These are phyloP conservation scores for Fraxinus floribunda DNA, from an alignment of 305 asterid species.

Conservation along the genomic window DNA sequence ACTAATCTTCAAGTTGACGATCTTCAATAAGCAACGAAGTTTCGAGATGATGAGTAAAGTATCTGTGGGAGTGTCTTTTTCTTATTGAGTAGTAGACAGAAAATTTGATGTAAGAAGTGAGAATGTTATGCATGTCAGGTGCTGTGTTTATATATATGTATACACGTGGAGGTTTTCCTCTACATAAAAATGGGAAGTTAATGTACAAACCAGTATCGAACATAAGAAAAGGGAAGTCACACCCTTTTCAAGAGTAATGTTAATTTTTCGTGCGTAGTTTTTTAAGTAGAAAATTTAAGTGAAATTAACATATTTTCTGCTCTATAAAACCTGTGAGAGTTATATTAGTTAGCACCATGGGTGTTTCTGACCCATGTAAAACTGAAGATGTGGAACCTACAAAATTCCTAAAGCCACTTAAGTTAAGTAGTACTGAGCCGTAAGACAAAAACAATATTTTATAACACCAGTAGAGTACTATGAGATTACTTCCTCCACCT, in stretches of 20 bases:
- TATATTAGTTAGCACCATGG: not conserved
- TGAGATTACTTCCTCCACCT: not conserved
- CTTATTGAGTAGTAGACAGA: not conserved
- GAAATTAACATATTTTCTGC: not conserved
- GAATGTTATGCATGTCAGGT: not conserved
- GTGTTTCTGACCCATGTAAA: not conserved
- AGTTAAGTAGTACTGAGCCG: not conserved
- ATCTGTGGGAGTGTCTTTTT: not conserved
- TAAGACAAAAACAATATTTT: not conserved
- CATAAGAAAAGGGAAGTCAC: not conserved
- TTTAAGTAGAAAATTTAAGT: not conserved
- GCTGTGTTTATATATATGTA: not conserved
- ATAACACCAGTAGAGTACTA: not conserved
- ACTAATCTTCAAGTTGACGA: not conserved
- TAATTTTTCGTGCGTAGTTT: not conserved
- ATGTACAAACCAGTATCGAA: not conserved
- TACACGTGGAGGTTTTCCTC: not conserved
- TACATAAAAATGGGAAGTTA: not conserved
- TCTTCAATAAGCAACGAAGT: not conserved
- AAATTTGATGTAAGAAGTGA: not conserved
- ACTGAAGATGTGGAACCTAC: not conserved
- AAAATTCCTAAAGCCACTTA: not conserved
- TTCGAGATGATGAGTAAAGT: not conserved
- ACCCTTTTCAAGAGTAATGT: not conserved
- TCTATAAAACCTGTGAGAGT: not conserved